These are phyloP conservation scores for Aspergillus campestris DNA, from an alignment of 495 filamentous ascomycete species.

Conservation along the genomic window DNA sequence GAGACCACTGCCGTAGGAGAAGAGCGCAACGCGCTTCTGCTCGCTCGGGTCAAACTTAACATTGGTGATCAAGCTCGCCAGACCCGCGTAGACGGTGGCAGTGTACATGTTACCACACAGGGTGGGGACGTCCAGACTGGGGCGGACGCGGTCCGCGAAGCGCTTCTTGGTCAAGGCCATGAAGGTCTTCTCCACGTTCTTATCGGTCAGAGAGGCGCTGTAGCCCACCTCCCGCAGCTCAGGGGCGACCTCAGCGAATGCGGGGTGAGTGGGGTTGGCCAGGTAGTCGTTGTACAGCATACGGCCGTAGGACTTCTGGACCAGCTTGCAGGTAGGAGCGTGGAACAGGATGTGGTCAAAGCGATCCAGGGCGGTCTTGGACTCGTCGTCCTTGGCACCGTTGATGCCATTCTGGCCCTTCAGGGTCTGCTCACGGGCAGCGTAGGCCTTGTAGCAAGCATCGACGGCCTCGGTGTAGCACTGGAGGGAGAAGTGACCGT, in stretches of 20 bases:
- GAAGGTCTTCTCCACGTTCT: conserved; percentile 94
- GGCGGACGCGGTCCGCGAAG: conserved; percentile 80
- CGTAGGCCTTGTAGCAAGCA: conserved; percentile 92
- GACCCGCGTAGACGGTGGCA: conserved; percentile 82
- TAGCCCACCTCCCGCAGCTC: conserved; percentile 84
- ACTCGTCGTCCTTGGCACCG: conserved; percentile 39
- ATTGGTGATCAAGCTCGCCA: conserved; percentile 69
- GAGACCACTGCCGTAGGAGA: conserved; percentile 92
- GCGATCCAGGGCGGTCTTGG: conserved; percentile 70
- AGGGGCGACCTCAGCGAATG: conserved; percentile 78
- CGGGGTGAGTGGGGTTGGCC: conserved; percentile 60
- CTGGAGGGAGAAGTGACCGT: conserved; percentile 87
- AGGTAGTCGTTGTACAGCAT: conserved; percentile 97
- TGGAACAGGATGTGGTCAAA: conserved; percentile 97
- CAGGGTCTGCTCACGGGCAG: conserved; percentile 66
- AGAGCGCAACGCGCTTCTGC: conserved; percentile 83
- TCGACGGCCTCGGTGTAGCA: conserved; percentile 97
- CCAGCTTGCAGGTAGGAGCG: conserved; percentile 94
- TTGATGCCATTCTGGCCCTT: conserved; percentile 59
- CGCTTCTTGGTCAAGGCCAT: conserved; percentile 94
- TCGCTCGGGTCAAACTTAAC: conserved; percentile 59
- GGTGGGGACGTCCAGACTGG: conserved; percentile 77
- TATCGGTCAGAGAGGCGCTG: conserved; percentile 77
- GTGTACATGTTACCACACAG: conserved; percentile 99
- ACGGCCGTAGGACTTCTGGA: conserved; percentile 89